Evolutionary conservation across 495 filamentous ascomycete genomes (phyloP).

Genomic region (Usnea hakonensis): DNA sequence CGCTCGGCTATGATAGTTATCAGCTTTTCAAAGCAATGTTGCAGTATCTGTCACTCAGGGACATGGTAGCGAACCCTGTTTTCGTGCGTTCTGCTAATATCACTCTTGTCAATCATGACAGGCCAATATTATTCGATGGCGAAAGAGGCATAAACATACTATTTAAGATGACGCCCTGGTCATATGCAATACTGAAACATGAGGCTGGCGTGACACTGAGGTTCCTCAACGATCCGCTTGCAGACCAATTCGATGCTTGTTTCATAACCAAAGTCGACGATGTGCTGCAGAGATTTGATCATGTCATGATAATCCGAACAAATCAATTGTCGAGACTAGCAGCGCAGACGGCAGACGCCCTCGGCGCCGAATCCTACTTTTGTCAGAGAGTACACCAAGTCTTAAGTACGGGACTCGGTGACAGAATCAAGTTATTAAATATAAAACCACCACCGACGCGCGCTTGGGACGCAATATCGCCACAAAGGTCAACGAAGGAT

Average conservation of each 20-base stretch:
- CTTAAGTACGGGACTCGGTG: slow-evolving; percentile 60
- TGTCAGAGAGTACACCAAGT: slow-evolving; percentile 44
- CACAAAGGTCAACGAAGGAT: slow-evolving; percentile 14
- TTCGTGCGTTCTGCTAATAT: slow-evolving; percentile 40
- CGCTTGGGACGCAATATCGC: slow-evolving; percentile 32
- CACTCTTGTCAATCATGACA: slow-evolving; percentile 26
- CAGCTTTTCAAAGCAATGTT: slow-evolving; percentile 90
- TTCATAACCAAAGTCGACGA: slow-evolving; percentile 70
- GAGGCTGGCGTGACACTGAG: slow-evolving; percentile 63
- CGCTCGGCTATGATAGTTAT: slow-evolving; percentile 75
- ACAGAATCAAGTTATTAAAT: slow-evolving; percentile 62
- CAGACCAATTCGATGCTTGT: slow-evolving; percentile 72
- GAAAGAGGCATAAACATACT: slow-evolving; percentile 68
- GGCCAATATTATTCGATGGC: slow-evolving; percentile 55
- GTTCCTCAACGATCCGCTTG: slow-evolving; percentile 63
- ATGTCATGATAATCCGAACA: slow-evolving; percentile 30
- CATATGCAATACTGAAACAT: slow-evolving; percentile 59
- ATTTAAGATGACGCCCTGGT: slow-evolving; percentile 88
- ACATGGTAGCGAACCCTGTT: slow-evolving; percentile 58
- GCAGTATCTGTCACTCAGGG: slow-evolving; percentile 68
- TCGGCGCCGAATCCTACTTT: neutral
- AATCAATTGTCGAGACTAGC: neutral
- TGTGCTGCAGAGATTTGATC: slow-evolving; percentile 64
- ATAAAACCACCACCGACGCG: slow-evolving; percentile 36
- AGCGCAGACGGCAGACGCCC: neutral